Evolutionary conservation across 805 yeast species (phyloP).

Genomic region (Monosporozyma servazzii): DNA sequence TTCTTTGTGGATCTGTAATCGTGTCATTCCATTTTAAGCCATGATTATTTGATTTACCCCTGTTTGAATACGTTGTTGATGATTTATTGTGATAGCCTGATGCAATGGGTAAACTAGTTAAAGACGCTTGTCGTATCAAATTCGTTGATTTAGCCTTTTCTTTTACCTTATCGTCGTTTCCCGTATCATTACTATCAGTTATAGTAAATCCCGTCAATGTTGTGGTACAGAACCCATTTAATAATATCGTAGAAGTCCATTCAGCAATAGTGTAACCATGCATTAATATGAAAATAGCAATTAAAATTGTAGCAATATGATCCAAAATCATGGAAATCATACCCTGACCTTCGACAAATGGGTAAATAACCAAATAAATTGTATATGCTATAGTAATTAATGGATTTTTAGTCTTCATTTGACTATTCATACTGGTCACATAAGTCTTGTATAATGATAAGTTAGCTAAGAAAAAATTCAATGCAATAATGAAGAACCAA

Average conservation of each 20-base stretch:
- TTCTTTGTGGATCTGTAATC: constrained; percentile 10
- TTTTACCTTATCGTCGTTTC: not conserved
- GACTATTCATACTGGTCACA: constrained; percentile 22
- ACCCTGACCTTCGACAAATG: constrained; percentile 13
- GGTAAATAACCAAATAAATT: constrained; percentile 21
- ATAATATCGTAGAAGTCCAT: constrained; percentile 29
- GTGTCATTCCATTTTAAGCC: constrained; percentile 2
- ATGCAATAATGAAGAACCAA: constrained; percentile 21
- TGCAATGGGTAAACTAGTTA: constrained; percentile 14
- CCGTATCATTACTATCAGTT: constrained; percentile 8
- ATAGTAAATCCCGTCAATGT: constrained; percentile 18
- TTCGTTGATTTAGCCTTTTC: not conserved
- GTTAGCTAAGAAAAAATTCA: constrained; percentile 17
- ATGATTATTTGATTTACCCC: not conserved
- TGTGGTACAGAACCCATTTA: constrained; percentile 29
- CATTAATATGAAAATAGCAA: constrained; percentile 22
- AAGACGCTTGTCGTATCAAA: constrained; percentile 8
- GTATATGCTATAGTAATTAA: constrained; percentile 26
- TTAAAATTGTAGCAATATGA: constrained; percentile 20
- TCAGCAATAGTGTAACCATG: constrained; percentile 29
- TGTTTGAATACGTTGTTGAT: not conserved
- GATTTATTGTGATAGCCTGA: not conserved
- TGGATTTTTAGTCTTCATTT: constrained; percentile 28
- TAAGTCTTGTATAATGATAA: constrained; percentile 20
- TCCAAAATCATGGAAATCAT: constrained; percentile 18